These are phyloP conservation scores for Salvia rosmarinus DNA, from an alignment of 257 asterid genomes.

Conservation along the genomic window DNA sequence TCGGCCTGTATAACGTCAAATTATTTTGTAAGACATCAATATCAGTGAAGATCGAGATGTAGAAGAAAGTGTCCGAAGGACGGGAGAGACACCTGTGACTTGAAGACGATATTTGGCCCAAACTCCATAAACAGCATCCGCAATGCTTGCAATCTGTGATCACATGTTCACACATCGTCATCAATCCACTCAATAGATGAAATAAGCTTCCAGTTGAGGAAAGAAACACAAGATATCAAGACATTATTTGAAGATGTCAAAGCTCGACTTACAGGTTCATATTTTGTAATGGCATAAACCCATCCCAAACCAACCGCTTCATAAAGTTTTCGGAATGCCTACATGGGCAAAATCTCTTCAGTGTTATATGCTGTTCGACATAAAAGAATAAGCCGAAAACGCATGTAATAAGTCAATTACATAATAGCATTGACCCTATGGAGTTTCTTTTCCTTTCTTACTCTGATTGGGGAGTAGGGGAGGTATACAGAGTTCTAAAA, in stretches of 20 bases:
- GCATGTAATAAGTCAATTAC: not conserved
- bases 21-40: no score
- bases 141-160: slow-evolving; percentile 76
- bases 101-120: slow-evolving; percentile 96
- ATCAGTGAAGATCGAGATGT: no score
- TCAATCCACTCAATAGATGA: not conserved
- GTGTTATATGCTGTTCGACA: not conserved
- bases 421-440: not conserved
- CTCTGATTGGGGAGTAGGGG: not conserved
- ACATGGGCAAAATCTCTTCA: slow-evolving; percentile 26
- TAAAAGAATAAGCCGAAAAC: no score
- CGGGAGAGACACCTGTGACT: no score
- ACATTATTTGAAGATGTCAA: not conserved
- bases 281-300: slow-evolving; percentile 88
- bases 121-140: slow-evolving; percentile 68
- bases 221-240: not conserved
- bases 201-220: not conserved
- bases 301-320: slow-evolving; percentile 91
- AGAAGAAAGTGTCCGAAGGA: no score
- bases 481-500: not conserved
- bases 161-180: slow-evolving; percentile 16
- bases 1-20: slow-evolving; percentile 65
- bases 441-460: not conserved
- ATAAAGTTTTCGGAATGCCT: slow-evolving; percentile 83
- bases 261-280: slow-evolving; percentile 71